Base-by-base conservation (phyloP, 1,139 yeast genomes). In the Yamadazyma trypodendri region DNA sequence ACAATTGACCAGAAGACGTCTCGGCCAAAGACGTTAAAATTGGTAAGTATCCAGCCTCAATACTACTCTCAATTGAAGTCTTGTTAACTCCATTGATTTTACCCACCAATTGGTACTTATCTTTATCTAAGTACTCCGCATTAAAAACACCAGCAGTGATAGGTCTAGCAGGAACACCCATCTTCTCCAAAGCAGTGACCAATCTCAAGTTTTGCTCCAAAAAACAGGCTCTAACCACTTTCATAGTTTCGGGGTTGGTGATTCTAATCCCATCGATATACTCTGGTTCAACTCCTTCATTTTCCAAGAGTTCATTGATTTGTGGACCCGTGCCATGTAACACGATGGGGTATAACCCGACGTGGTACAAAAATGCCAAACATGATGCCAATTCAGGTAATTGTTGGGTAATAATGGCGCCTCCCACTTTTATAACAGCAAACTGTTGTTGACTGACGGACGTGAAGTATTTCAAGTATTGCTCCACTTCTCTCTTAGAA, bases 281-380 rank as follows among this genome's bases (percentile, higher is more conserved):
- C 50, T 86, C 90, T 2, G 99, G 98, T 59, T 87, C 96, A 29
- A 94, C 89, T 21, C 97, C 97, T 61, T 88, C 96, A 36, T 84
- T 82, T 63, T 92, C 98, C 45, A 92, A 75, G 50, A 89, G 78
- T 53, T 86, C 95, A 58, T 92, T 92, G 65, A 92, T 94, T 65
- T 92, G 99, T 10, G 99, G 99, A 18, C 99, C 99, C 2, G 98
- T 92, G 30, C 99, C 99, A 60, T 92, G 99, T 44, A 94, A 75
- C 16, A 92, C 96, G 46, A 92, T 88, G 15, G 99, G 99, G 56
- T 90, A 92, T 49, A 92, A 77, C 7, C 99, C 99, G 40, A 92
- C 96, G 59, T 94, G 99, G 68, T 92, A 92, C 50, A 92, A 72
- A 62, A 92, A 92, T 6, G 98, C 97, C 46, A 92, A 71, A 56